A percentile compares a stretch with the other conserved stretches of the same genome.
phyloP scores from a whole-genome alignment of 1,139 yeast genomes.

The Blastobotrys arbuscula region DNA sequence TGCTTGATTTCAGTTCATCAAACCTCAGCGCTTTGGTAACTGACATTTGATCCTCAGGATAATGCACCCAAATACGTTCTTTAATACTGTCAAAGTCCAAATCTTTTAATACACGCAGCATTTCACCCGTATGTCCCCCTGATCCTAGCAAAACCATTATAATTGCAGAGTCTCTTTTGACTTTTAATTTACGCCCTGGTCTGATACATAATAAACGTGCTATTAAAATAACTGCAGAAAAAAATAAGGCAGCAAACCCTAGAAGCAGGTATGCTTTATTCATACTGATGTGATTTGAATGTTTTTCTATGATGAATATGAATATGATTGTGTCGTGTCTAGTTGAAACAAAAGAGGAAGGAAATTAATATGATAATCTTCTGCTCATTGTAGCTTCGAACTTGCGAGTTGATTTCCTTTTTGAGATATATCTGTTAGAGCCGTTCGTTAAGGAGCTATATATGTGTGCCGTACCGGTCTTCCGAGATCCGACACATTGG shows the following conservation, averaged over 20 bases:
- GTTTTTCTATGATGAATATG: too few species aligned
- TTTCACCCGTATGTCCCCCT: conserved; percentile 96
- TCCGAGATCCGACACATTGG: too few species aligned
- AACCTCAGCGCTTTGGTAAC: conserved; percentile 43
- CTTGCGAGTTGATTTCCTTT: too few species aligned
- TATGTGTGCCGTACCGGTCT: too few species aligned
- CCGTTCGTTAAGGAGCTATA: too few species aligned
- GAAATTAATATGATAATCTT: too few species aligned
- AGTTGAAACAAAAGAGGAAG: too few species aligned
- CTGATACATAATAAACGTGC: conserved; percentile 8
- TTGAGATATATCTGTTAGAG: too few species aligned
- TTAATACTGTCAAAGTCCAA: conserved; percentile 33
- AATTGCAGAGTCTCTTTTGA: conserved; percentile 8
- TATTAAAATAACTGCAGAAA: conserved; percentile 7
- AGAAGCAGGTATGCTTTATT: conserved; percentile 4
- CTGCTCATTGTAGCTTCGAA: too few species aligned
- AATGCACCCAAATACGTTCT: conserved; percentile 31
- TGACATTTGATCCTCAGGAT: conserved; percentile 57
- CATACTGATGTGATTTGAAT: too few species aligned
- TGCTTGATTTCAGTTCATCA: conserved; percentile 27
- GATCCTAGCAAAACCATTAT: conserved; percentile 30
- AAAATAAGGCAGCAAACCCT: conserved; percentile 6
- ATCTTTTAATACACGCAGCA: conserved; percentile 59
- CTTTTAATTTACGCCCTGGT: conserved; percentile 2
- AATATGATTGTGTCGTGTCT: too few species aligned